Conservation (phyloP, 805 yeast species). For the Metschnikowia hibisci region DNA sequence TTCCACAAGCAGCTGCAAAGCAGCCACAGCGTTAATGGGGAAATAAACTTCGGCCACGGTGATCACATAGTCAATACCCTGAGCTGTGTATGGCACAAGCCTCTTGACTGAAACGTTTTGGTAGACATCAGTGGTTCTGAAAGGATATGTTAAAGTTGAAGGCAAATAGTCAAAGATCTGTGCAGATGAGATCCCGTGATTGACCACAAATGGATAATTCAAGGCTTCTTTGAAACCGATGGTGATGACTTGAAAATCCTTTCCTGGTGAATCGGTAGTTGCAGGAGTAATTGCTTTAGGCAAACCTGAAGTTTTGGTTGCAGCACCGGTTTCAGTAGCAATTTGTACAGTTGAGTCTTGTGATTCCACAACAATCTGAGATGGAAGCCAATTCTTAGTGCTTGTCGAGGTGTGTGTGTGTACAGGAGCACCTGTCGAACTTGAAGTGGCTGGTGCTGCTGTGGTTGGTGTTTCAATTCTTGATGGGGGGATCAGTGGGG, state of each 20-base stretch:
- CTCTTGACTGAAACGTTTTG: conserved; percentile 54
- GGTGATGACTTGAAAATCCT: conserved; percentile 51
- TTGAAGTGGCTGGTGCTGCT: background rate
- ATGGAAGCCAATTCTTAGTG: conserved; percentile 34
- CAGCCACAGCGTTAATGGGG: conserved; percentile 50
- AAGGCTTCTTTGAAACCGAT: conserved; percentile 75
- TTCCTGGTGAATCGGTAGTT: conserved; percentile 44
- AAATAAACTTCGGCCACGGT: conserved; percentile 88
- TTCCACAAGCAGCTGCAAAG: conserved; percentile 48
- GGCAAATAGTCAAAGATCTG: conserved; percentile 86
- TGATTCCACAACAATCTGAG: conserved; percentile 27
- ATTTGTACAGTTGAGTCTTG: conserved; percentile 6
- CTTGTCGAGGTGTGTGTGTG: conserved; percentile 9
- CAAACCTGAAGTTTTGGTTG: conserved; percentile 44
- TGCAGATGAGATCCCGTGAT: conserved; percentile 70
- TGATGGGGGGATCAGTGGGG: background rate
- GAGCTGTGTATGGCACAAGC: conserved; percentile 70
- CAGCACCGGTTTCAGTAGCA: conserved; percentile 13
- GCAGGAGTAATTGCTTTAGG: conserved; percentile 81
- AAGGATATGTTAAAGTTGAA: conserved; percentile 61
- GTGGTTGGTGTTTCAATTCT: background rate
- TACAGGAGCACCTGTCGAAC: conserved; percentile 1
- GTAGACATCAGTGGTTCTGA: conserved; percentile 29
- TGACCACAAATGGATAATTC: conserved; percentile 81
- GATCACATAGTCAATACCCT: conserved; percentile 55